These are phyloP conservation scores for Curvularia lunata DNA, from an alignment of 2,329 filamentous ascomycete species.

Conservation along the genomic window DNA sequence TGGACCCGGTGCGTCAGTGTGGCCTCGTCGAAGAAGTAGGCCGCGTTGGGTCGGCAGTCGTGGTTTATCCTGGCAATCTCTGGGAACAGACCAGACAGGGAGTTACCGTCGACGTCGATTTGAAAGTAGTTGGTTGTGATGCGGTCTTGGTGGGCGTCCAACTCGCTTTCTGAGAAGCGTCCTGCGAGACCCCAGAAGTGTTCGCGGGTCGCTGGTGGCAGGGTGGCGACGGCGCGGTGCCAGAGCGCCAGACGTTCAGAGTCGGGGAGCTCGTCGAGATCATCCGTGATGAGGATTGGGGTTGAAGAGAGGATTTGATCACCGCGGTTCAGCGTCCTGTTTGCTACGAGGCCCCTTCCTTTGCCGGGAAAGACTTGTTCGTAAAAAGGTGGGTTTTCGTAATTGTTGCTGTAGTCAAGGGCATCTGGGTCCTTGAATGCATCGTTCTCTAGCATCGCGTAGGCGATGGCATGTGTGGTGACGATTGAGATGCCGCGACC, in stretches of 20 bases:
- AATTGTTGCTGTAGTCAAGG: conserved; percentile 30
- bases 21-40: conserved; percentile 50
- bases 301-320: conserved; percentile 45
- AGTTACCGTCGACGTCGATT: conserved; percentile 29
- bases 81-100: conserved; percentile 40
- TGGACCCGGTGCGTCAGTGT: conserved; percentile 51
- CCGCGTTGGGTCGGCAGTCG: conserved; percentile 49
- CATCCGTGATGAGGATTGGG: conserved; percentile 40
- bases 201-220: conserved; percentile 26
- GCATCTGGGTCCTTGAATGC: conserved; percentile 35
- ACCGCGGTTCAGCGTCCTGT: conserved; percentile 43
- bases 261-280: conserved; percentile 31
- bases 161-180: conserved; percentile 31
- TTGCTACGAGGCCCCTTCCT: conserved; percentile 44
- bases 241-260: conserved; percentile 36
- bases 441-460: conserved; percentile 37
- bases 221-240: conserved; percentile 35
- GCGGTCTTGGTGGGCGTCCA: conserved; percentile 41
- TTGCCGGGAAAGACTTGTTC: conserved; percentile 42
- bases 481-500: conserved; percentile 44
- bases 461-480: conserved; percentile 34
- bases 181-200: conserved; percentile 42
- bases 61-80: conserved; percentile 49
- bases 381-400: conserved; percentile 37
- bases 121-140: conserved; percentile 49